Percentiles rank a stretch among this genome's conserved stretches.
Conservation (phyloP, 129 eudicot genomes). For the Deinandra increscens region DNA sequence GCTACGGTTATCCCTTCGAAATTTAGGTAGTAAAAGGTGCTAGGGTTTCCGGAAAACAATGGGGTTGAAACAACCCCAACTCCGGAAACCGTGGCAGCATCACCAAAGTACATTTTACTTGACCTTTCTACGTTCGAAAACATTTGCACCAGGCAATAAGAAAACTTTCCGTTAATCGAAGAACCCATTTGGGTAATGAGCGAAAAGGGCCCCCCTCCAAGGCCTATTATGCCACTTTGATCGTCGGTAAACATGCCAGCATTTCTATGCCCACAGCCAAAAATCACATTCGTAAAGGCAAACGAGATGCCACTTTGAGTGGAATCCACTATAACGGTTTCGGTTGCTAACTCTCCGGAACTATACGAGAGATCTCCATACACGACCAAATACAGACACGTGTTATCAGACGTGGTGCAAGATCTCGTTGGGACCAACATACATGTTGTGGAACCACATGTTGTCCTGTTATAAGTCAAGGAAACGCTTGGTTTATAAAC, state of each 20-base stretch:
- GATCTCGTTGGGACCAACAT: conserved; percentile 11
- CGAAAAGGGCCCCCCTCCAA: conserved; percentile 38
- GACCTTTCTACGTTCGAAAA: conserved; percentile 25
- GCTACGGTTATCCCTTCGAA: conserved; percentile 35
- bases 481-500: conserved; percentile 36
- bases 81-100: conserved; percentile 23
- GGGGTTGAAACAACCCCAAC: conserved; percentile 41
- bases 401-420: conserved; percentile 22
- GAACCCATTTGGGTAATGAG: conserved; percentile 36
- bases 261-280: conserved; percentile 41
- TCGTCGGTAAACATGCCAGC: conserved; percentile 32
- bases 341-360: conserved; percentile 36
- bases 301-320: not conserved
- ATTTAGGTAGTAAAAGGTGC: conserved; percentile 29
- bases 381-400: conserved; percentile 26
- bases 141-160: conserved; percentile 40
- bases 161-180: conserved; percentile 29
- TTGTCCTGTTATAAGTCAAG: conserved; percentile 22
- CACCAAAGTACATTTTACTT: conserved; percentile 39
- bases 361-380: conserved; percentile 38
- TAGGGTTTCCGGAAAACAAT: conserved; percentile 19
- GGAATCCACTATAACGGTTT: conserved; percentile 31
- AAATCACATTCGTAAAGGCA: conserved; percentile 10
- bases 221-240: conserved; percentile 38
- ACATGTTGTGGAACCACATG: conserved; percentile 32